Percentiles rank a stretch among this genome's conserved stretches.
Evolutionary conservation across 1,284 basidiomycete genomes (phyloP).

Genomic region (Phellinidium pouzarii): DNA sequence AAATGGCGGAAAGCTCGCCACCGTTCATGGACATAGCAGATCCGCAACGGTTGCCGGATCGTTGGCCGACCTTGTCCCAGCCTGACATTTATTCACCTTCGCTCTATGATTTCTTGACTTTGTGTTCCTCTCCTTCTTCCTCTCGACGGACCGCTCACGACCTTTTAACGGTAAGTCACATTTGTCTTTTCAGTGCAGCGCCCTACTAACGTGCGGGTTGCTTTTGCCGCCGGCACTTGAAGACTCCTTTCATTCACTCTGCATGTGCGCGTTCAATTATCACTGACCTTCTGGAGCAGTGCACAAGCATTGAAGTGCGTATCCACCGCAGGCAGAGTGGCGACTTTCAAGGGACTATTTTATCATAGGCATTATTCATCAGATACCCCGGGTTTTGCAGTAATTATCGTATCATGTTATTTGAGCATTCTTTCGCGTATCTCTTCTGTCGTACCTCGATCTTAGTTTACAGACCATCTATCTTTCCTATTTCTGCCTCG

Average conservation of each 20-base stretch:
- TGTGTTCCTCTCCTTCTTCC: conserved; percentile 56
- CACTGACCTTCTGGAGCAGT: conserved; percentile 57
- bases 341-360: conserved; percentile 31
- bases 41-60: conserved; percentile 40
- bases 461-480: conserved; percentile 29
- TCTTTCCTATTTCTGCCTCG: conserved; percentile 62
- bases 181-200: conserved; percentile 1
- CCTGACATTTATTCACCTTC: conserved; percentile 57
- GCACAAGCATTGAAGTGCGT: conserved; percentile 56
- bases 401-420: conserved; percentile 19
- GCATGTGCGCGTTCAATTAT: conserved; percentile 62
- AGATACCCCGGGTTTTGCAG: conserved; percentile 16
- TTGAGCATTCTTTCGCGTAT: not conserved
- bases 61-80: conserved; percentile 56
- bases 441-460: not conserved
- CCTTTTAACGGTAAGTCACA: conserved; percentile 49
- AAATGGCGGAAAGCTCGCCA: conserved; percentile 65
- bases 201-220: not conserved
- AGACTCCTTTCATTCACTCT: conserved; percentile 60
- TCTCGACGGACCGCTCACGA: conserved; percentile 52
- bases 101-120: conserved; percentile 66
- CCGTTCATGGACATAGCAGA: conserved; percentile 57
- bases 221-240: conserved; percentile 5
- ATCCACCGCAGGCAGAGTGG: conserved; percentile 36
- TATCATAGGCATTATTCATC: conserved; percentile 25